Percentiles rank a stretch among this genome's conserved stretches.
These are phyloP conservation scores for Penicilliopsis zonata DNA, from an alignment of 495 filamentous ascomycete species.

Conservation along the genomic window DNA sequence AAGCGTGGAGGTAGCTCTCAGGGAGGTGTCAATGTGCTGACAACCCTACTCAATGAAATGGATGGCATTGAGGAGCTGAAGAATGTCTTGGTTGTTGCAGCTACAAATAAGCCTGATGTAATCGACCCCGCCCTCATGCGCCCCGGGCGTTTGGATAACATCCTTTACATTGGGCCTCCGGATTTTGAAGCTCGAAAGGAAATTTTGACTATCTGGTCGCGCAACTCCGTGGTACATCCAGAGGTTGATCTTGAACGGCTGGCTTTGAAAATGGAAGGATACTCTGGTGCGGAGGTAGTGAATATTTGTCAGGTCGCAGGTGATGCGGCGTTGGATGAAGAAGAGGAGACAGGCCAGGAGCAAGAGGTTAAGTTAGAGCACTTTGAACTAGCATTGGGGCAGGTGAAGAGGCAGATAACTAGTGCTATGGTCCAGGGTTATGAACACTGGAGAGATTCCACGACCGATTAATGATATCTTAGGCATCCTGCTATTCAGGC, in stretches of 20 bases:
- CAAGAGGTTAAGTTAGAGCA: constrained; percentile 47
- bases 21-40: constrained; percentile 67
- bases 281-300: constrained; percentile 82
- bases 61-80: constrained; percentile 82
- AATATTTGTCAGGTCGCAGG: constrained; percentile 62
- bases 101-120: constrained; percentile 80
- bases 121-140: constrained; percentile 82
- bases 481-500: too few species aligned
- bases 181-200: constrained; percentile 61
- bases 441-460: constrained; percentile 43
- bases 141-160: constrained; percentile 75
- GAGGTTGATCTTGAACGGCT: constrained; percentile 56
- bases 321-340: constrained; percentile 44
- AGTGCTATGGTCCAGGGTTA: constrained; percentile 51
- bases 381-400: constrained; percentile 48
- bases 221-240: constrained; percentile 45
- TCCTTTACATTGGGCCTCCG: constrained; percentile 85
- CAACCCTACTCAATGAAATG: constrained; percentile 90
- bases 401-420: constrained; percentile 58
- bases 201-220: constrained; percentile 58
- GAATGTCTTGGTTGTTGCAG: constrained; percentile 82
- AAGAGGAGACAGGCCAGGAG: constrained; percentile 32
- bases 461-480: constrained; percentile 13
- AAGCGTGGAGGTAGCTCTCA: constrained; percentile 45
- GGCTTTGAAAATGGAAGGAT: constrained; percentile 63